phyloP scores from a whole-genome alignment of 1,284 basidiomycete species.

The Blastosporella zonata region DNA sequence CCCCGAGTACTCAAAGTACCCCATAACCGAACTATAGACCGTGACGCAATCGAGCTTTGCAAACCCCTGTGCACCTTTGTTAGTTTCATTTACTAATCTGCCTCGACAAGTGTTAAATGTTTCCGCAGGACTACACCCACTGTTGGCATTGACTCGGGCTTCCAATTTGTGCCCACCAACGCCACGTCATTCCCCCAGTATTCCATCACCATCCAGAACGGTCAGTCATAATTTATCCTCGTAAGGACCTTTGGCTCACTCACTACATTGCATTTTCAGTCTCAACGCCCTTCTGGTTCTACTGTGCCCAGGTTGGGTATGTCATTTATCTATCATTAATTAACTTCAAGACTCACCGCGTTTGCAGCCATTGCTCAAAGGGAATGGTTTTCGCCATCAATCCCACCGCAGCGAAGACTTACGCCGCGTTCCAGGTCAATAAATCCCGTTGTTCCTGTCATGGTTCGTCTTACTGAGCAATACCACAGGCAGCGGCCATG shows the following conservation, averaged over 20 bases:
- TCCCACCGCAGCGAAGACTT: constrained; percentile 39
- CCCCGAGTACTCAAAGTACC: not conserved
- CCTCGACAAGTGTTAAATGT: not conserved
- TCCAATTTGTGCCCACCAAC: constrained; percentile 28
- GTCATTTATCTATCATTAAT: too few species aligned
- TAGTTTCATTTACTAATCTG: constrained; percentile 1
- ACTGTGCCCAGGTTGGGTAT: constrained; percentile 37
- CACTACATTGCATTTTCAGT: too few species aligned
- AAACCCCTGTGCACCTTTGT: constrained; percentile 41
- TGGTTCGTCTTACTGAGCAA: not conserved
- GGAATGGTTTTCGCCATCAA: constrained; percentile 54
- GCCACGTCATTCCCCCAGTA: constrained; percentile 32
- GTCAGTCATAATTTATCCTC: constrained; percentile 15
- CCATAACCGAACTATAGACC: constrained; percentile 31
- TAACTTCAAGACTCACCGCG: too few species aligned
- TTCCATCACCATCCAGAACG: constrained; percentile 36
- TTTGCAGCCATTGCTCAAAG: constrained; percentile 34
- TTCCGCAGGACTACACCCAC: constrained; percentile 11
- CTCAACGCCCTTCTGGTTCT: constrained; percentile 42
- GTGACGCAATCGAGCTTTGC: constrained; percentile 60
- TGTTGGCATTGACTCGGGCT: constrained; percentile 41
- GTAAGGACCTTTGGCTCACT: not conserved
- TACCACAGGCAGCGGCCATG: constrained; percentile 11
- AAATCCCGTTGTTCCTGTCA: not conserved
- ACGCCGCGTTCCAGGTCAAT: constrained; percentile 37